Conservation (phyloP, 108 stramenopile species). For the Cyclotella sp. region DNA sequence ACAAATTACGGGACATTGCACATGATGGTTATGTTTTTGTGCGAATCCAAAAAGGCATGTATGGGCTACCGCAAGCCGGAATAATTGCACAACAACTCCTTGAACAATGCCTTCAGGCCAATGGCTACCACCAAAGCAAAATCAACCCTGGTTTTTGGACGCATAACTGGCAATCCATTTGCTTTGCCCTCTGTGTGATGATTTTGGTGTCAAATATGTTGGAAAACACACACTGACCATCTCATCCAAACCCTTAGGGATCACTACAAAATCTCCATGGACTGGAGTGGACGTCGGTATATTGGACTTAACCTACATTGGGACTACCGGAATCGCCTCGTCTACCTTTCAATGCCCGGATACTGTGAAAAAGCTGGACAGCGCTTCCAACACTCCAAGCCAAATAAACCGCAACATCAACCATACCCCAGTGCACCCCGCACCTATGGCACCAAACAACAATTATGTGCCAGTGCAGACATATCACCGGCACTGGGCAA, state of each 20-base stretch:
- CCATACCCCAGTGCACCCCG: constrained; percentile 33
- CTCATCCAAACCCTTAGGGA: constrained; percentile 28
- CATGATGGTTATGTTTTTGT: background rate
- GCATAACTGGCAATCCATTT: constrained; percentile 15
- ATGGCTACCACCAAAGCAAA: background rate
- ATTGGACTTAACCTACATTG: background rate
- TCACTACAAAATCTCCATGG: constrained; percentile 55
- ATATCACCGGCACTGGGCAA: constrained; percentile 11
- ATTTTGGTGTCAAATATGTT: constrained; percentile 26
- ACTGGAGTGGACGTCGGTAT: constrained; percentile 37
- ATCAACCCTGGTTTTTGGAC: background rate
- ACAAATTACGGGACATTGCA: too few relatives aligned
- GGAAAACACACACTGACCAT: constrained; percentile 38
- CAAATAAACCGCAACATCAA: background rate
- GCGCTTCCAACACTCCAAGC: background rate
- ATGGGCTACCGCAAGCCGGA: constrained; percentile 38
- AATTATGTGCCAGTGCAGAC: constrained; percentile 23
- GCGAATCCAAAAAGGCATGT: background rate
- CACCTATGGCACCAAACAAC: constrained; percentile 48
- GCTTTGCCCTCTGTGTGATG: constrained; percentile 52
- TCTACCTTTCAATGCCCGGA: background rate
- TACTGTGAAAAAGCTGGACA: background rate
- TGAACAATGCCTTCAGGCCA: background rate
- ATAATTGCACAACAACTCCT: constrained; percentile 3
- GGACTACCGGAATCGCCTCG: background rate